These are phyloP conservation scores for Fusarium sp. DNA, from an alignment of 2,329 filamentous ascomycete genomes.

Conservation along the genomic window DNA sequence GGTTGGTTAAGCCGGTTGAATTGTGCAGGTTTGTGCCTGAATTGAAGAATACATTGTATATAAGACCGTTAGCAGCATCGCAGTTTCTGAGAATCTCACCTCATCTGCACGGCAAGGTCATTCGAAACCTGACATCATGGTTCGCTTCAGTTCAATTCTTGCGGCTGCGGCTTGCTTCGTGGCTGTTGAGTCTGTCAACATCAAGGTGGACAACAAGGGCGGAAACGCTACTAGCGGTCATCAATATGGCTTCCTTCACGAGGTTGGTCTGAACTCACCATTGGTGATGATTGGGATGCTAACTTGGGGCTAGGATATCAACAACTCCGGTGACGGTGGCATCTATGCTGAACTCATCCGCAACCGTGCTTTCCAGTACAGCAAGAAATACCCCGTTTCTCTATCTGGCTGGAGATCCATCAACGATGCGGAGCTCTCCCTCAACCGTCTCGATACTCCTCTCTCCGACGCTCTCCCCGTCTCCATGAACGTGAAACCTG, in stretches of 20 bases:
- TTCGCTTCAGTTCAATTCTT: slow-evolving; percentile 30
- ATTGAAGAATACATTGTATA: not conserved
- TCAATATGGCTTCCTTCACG: slow-evolving; percentile 58
- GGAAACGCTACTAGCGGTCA: slow-evolving; percentile 56
- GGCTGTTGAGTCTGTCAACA: slow-evolving; percentile 45
- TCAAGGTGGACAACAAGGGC: slow-evolving; percentile 49
- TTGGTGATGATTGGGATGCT: accelerated
- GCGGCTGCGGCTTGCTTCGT: slow-evolving; percentile 25
- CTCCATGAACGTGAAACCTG: slow-evolving; percentile 58
- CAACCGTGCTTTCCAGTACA: slow-evolving; percentile 75
- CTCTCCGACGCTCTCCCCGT: slow-evolving; percentile 62
- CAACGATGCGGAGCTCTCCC: slow-evolving; percentile 54
- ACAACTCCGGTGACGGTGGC: slow-evolving; percentile 76
- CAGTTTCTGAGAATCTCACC: not conserved
- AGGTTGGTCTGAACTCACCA: slow-evolving; percentile 42
- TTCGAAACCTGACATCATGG: slow-evolving; percentile 11
- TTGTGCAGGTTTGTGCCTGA: not conserved
- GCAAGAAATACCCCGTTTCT: slow-evolving; percentile 52
- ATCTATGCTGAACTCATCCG: slow-evolving; percentile 77
- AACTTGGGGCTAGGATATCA: slow-evolving; percentile 60
- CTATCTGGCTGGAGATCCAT: slow-evolving; percentile 58
- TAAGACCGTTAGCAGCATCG: not conserved
- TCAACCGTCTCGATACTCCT: slow-evolving; percentile 57
- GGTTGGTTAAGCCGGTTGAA: not conserved
- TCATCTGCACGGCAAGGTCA: not conserved